Conservation (phyloP, 352 stramenopile species). For the Globisporangium middletonii region DNA sequence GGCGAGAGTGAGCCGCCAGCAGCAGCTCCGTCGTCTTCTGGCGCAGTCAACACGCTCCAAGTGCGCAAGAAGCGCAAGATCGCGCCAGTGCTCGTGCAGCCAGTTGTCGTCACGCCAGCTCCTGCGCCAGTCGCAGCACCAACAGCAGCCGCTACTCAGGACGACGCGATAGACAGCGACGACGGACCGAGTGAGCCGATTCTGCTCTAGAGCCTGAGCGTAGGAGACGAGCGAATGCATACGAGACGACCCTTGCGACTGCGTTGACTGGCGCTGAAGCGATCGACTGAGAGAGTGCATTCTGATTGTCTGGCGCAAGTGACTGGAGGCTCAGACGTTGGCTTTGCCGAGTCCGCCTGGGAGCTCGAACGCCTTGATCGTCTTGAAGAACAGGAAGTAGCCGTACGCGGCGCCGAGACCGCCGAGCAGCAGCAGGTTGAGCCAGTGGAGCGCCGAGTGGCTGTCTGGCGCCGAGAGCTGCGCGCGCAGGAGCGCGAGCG, state of each 20-base stretch:
- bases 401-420: constrained; percentile 64
- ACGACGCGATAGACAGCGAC: not conserved
- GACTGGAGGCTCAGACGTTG: constrained; percentile 23
- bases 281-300: not conserved
- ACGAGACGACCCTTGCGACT: not conserved
- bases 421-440: constrained; percentile 72
- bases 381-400: constrained; percentile 85
- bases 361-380: constrained; percentile 85
- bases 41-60: constrained; percentile 56
- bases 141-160: not conserved
- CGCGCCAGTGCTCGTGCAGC: constrained; percentile 31
- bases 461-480: constrained; percentile 66
- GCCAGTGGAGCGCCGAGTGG: constrained; percentile 77
- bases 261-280: too few relatives aligned
- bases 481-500: constrained; percentile 60
- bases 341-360: constrained; percentile 49
- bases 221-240: too few relatives aligned
- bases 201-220: not conserved
- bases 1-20: not conserved
- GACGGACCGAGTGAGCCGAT: constrained; percentile 1
- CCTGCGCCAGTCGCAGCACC: not conserved
- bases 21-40: constrained; percentile 8
- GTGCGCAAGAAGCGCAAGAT: constrained; percentile 84
- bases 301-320: not conserved
- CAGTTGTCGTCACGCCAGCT: not conserved